Base-by-base conservation (phyloP, 305 asterid genomes). In the Fraxinus nigra region DNA sequence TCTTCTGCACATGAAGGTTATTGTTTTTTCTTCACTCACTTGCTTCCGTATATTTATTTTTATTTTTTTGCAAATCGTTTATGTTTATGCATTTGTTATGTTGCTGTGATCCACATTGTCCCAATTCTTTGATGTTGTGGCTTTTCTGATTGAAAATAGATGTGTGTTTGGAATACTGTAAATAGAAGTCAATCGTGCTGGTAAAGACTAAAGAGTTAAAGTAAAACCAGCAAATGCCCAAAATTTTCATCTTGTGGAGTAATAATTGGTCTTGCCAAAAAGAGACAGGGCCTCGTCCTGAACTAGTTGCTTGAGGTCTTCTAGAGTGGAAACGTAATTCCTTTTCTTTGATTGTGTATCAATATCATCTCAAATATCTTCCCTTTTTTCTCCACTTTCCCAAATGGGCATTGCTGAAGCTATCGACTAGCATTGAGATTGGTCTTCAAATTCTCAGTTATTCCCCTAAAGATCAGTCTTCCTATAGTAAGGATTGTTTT, bases 251-350 rank as follows among this genome's bases (percentile, higher is more conserved):
- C 65, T n/a, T n/a, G 65, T 89, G 85, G 63, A 85, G 90, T 76
- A 83, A 87, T 6, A 93, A 94, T 79, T 95, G 98, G 34, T 54
- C 65, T 16, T n/a, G 24, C 65, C 24, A 6, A 54, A 22, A 54
- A 54, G 65, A 54, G 59, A 14, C 7, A 48, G 9, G 65, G 24
- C 8, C 65, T 54, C 65, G 24, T 54, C 26, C 9, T 5, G 65
- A 54, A 18, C 24, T 54, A 54, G 65, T 54, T 54, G 9, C 65
- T 54, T 1, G 65, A 54, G 65, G 65, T 16, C 3, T 20, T 61
- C 70, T 61, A 8, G 28, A 61, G 70, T 61, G 8, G 70, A 9
- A 26, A n/a, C 65, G 65, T 54, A 54, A 54, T 54, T 54, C 24
- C 18, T 54, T n/a, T 54, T 54, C 24, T n/a, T 18, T 51, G 26